Percentiles rank a stretch among this genome's conserved stretches.
Conservation (phyloP, 805 yeast genomes). For the Zygosaccharomyces bisporus region DNA sequence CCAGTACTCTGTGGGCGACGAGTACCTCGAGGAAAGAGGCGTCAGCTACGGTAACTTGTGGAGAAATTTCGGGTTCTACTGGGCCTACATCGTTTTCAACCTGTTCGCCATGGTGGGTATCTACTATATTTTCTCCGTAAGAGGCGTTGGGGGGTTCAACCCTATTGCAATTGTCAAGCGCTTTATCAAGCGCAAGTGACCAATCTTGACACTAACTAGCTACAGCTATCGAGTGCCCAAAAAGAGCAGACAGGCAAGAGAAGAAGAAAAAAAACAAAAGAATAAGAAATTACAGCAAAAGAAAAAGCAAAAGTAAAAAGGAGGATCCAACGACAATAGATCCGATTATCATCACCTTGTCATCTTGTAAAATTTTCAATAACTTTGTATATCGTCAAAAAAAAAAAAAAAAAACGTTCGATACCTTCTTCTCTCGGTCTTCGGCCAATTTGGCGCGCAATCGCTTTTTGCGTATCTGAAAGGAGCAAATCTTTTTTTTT, state of each 20-base stretch:
- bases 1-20: constrained; percentile 44
- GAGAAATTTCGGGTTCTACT: constrained; percentile 64
- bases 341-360: too few relatives aligned
- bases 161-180: constrained; percentile 5
- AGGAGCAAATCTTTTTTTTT: neutral
- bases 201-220: too few relatives aligned
- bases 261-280: neutral
- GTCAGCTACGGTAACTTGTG: constrained; percentile 49
- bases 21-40: constrained; percentile 43
- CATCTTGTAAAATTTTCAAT: too few relatives aligned
- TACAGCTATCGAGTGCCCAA: too few relatives aligned
- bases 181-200: constrained; percentile 4
- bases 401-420: too few relatives aligned
- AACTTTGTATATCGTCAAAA: too few relatives aligned
- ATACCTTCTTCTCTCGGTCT: neutral
- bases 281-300: too few relatives aligned
- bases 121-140: constrained; percentile 30
- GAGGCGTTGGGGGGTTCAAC: constrained; percentile 16
- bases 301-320: too few relatives aligned
- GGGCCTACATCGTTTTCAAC: constrained; percentile 56
- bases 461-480: neutral
- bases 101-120: constrained; percentile 40
- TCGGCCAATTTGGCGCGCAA: neutral
- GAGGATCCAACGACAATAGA: too few relatives aligned
- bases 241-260: too few relatives aligned